A percentile compares a stretch with the other conserved stretches of the same genome.
These are phyloP conservation scores for Globisporangium parvum DNA, from an alignment of 352 stramenopile genomes.

Conservation along the genomic window DNA sequence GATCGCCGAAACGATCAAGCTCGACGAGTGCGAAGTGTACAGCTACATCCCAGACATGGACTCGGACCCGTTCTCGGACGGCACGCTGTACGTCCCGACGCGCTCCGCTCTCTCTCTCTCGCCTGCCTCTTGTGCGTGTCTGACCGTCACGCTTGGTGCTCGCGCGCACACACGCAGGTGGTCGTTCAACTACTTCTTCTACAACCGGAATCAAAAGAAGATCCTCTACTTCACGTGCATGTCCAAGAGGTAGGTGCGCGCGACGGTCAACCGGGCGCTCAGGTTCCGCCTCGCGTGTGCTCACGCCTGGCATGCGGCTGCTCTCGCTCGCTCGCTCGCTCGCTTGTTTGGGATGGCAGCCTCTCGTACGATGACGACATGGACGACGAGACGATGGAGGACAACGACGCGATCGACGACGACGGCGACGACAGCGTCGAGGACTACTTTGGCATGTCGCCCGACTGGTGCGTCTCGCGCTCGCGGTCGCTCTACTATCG, in stretches of 20 bases:
- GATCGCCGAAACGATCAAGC: conserved; percentile 78
- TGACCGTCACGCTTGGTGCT: too few relatives aligned
- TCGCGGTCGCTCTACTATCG: not conserved
- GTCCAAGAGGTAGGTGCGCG: conserved; percentile 68
- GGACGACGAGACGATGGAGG: conserved; percentile 81
- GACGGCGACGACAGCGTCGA: conserved; percentile 74
- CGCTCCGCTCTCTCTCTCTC: too few relatives aligned
- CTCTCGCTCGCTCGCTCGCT: too few relatives aligned
- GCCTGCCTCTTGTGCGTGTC: too few relatives aligned
- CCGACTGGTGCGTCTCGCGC: conserved; percentile 57
- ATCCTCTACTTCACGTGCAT: conserved; percentile 93
- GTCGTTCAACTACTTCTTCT: conserved; percentile 96
- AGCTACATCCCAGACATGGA: conserved; percentile 93
- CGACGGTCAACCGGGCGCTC: not conserved
- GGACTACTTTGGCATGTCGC: conserved; percentile 84
- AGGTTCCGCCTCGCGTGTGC: not conserved
- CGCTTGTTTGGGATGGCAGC: conserved; percentile 18
- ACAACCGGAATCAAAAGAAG: conserved; percentile 91
- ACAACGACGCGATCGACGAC: conserved; percentile 56
- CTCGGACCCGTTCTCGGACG: conserved; percentile 89
- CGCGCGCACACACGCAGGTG: too few relatives aligned
- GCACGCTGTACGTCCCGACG: conserved; percentile 57
- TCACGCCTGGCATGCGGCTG: too few relatives aligned
- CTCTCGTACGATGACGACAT: conserved; percentile 57
- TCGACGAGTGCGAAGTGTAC: conserved; percentile 90